Base-by-base conservation (phyloP, 2,329 filamentous ascomycete genomes). In the Cordyceps javanica region DNA sequence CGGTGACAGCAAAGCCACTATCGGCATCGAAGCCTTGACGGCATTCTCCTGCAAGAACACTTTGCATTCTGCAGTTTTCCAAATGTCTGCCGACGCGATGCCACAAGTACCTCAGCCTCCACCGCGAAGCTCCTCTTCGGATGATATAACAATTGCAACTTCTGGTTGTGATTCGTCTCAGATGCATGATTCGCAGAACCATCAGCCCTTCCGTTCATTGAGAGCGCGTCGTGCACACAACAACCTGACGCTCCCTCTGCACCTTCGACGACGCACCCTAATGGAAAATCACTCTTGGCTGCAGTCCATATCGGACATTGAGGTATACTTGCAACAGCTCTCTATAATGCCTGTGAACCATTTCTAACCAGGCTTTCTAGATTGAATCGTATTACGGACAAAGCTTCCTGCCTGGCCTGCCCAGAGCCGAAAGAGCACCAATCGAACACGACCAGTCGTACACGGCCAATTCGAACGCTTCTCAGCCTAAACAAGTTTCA, bases 211-310 rank as follows among this genome's bases (percentile, higher is more conserved):
- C 30, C 28, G 30, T 30, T 28, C 52, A 8, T 10, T 55, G 61
- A 65, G 65, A 66, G 63, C 42, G 58, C 62, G 62, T 39, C 51
- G 60, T 44, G 46, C 48, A 10, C 30, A 56, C 14, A 34, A 46
- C 19, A 54, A 25, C n/a, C 13, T 28, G n/a, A 51, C 14, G n/a
- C 23, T 59, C 10, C 55, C 57, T 19, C 32, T 45, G 9, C 38
- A 51, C 13, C 28, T 55, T 23, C 55, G 36, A 23, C 53, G 48
- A n/a, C 45, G 39, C n/a, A 16, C 21, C 8, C 49, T 26, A 38
- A 64, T 62, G 62, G 49, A 55, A 0, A 59, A 61, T 8, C 53
- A 64, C 9, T 49, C 60, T 1, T 57, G 56, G 42, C 57, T 59
- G 26, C 63, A 60, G 19, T 60, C 60, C 13, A 46, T 63, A n/a